Conservation (phyloP, 139 green algal species). For the Edaphochlamys debaryana region DNA sequence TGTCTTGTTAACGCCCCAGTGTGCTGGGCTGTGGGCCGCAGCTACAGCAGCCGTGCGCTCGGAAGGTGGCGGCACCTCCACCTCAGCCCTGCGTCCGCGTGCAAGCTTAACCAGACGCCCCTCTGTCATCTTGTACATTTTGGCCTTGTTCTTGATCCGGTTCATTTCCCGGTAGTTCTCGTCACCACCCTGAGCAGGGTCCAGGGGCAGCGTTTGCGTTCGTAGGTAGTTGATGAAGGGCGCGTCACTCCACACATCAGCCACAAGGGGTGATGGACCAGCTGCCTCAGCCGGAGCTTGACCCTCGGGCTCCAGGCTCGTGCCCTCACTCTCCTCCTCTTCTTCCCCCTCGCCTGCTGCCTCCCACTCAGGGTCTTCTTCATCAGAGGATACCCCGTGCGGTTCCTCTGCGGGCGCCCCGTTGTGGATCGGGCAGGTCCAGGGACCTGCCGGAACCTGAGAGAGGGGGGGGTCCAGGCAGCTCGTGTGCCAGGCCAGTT, state of each 20-base stretch:
- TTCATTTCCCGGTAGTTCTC: neutral
- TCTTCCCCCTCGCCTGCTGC: neutral
- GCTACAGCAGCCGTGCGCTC: neutral
- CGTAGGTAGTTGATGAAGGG: neutral
- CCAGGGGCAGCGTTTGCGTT: neutral
- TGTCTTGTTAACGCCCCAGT: constrained; percentile 1
- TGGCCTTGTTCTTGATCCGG: neutral
- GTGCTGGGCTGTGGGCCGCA: neutral
- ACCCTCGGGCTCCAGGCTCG: neutral
- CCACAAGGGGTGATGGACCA: too few species aligned
- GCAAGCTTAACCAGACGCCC: neutral
- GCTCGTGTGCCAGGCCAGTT: too few species aligned
- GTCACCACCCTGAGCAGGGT: neutral
- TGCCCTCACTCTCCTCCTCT: neutral
- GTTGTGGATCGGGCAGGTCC: too few species aligned
- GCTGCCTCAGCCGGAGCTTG: neutral
- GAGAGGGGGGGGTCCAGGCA: too few species aligned
- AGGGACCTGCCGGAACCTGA: neutral
- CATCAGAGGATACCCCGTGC: too few species aligned
- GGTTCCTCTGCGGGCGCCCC: too few species aligned
- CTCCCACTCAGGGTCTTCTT: neutral
- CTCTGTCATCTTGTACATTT: neutral
- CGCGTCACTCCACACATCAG: neutral
- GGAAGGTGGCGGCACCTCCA: neutral
- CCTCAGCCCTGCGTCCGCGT: neutral